Evolutionary conservation across 1,284 basidiomycete species (phyloP).

Genomic region (Athelia psychrophila): DNA sequence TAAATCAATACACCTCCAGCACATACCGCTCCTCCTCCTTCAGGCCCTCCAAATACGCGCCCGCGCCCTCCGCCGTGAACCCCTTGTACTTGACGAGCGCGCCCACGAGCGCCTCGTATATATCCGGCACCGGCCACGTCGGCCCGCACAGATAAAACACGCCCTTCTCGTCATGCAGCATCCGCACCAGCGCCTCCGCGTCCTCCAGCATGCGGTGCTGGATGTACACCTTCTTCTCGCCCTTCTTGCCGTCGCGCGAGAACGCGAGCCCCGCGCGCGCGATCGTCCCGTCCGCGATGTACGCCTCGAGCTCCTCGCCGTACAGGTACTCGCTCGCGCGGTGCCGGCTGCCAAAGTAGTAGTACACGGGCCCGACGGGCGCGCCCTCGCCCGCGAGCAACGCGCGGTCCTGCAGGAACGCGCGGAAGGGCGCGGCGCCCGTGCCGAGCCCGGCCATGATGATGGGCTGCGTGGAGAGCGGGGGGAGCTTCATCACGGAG

Average conservation of each 20-base stretch:
- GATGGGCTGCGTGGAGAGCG: conserved; percentile 82
- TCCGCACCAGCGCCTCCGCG: conserved; percentile 69
- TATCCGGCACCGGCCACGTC: conserved; percentile 98
- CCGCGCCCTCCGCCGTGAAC: conserved; percentile 67
- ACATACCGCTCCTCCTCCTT: conserved; percentile 99
- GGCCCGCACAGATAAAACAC: conserved; percentile 98
- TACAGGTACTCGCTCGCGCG: conserved; percentile 95
- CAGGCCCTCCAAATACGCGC: conserved; percentile 82
- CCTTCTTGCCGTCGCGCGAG: conserved; percentile 81
- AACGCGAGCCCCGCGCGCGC: conserved; percentile 93
- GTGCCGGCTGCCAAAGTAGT: conserved; percentile 98
- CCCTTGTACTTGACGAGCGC: conserved; percentile 76
- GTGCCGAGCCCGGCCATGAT: conserved; percentile 99
- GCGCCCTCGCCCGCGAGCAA: conserved; percentile 76
- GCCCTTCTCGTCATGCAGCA: conserved; percentile 70
- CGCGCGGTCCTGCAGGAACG: conserved; percentile 95
- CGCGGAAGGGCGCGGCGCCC: conserved; percentile 97
- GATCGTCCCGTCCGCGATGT: conserved; percentile 81
- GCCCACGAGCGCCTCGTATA: conserved; percentile 88
- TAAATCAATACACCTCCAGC: conserved; percentile 67
- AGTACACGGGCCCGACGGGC: conserved; percentile 88
- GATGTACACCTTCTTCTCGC: conserved; percentile 92
- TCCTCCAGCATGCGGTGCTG: conserved; percentile 98
- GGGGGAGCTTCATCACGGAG: conserved; percentile 98
- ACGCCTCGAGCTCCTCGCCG: conserved; percentile 88